Evolutionary conservation across 108 stramenopile species (phyloP), one percentile per base, ranked within the genome.

Genomic region (Skeletonema grethae): DNA sequence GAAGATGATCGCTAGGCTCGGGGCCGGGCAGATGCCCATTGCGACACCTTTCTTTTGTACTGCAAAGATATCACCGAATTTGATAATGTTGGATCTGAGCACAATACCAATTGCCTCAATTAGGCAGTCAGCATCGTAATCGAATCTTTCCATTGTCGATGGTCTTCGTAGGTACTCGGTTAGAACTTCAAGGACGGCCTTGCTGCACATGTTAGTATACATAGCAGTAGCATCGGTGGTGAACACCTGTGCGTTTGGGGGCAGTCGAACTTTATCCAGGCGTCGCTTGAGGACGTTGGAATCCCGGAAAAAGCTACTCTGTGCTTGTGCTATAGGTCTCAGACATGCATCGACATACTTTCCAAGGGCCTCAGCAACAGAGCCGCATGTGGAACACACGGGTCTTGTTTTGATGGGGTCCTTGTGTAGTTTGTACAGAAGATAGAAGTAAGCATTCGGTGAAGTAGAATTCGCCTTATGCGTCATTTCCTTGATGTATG

Each of bases 291-390:
- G 25, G 7, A 18, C 24, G 22, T 30, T 60, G 4, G 58, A 60
- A 57, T n/a, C 62, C 70, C 20, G 29, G 61, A 71, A 62, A 11
- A 61, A 69, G 7, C 58, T 50, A 6, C 22, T 8, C 32, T 60
- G 57, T 3, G 11, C 5, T 31, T 59, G 36, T 35, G 69, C 57
- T 10, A 69, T 69, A 1, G 58, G 69, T 15, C 60, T 28, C 3
- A 69, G 24, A 10, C 24, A 18, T 43, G 8, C 24, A 24, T 31
- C 32, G 7, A 69, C 36, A 57, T 58, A 60, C 30, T 69, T 59
- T 7, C 69, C 69, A 5, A 69, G 35, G 5, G 38, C 39, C 16
- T 69, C 25, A 13, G 20, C 20, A 13, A 69, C 10, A 29, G 58
- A 60, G 29, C 39, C 32, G 58, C 41, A 59, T 24, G 39, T 39